These are phyloP conservation scores for Achaetomium macrosporum DNA, from an alignment of 2,329 filamentous ascomycete species.

Conservation along the genomic window DNA sequence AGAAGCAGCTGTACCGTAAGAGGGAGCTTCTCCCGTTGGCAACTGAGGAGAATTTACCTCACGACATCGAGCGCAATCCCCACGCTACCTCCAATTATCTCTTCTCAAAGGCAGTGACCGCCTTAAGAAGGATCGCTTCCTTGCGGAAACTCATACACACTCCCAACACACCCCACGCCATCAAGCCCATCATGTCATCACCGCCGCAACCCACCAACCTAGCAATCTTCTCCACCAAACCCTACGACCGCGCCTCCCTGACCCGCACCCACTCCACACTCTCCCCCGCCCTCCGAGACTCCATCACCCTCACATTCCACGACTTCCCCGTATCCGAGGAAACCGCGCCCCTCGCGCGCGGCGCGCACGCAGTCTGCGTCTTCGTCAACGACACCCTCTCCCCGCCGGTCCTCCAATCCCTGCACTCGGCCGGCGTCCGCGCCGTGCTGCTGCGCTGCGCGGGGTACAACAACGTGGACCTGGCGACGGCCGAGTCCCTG, in stretches of 20 bases:
- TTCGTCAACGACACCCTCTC: constrained; percentile 62
- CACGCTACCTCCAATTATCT: no score
- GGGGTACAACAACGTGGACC: constrained; percentile 63
- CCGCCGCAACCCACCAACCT: constrained; percentile 42
- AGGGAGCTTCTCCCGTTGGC: no score
- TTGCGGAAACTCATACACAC: no score
- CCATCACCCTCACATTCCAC: constrained; percentile 50
- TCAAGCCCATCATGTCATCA: background rate
- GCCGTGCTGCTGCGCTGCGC: constrained; percentile 62
- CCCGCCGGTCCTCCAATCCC: constrained; percentile 43
- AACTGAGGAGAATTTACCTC: no score
- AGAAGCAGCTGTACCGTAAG: no score
- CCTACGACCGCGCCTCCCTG: constrained; percentile 55
- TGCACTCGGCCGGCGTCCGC: constrained; percentile 45
- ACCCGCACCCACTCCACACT: constrained; percentile 33
- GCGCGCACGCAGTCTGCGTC: constrained; percentile 54
- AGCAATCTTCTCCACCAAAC: constrained; percentile 59
- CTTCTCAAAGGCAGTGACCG: no score
- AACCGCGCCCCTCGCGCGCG: constrained; percentile 49
- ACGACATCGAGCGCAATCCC: no score
- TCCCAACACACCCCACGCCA: no score
- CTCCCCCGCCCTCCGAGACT: constrained; percentile 23
- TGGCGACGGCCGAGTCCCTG: constrained; percentile 46
- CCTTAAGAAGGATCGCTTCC: no score
- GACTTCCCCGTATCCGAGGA: constrained; percentile 50